Conservation (phyloP, 2,329 filamentous ascomycete species). For the Orbilia javanica region DNA sequence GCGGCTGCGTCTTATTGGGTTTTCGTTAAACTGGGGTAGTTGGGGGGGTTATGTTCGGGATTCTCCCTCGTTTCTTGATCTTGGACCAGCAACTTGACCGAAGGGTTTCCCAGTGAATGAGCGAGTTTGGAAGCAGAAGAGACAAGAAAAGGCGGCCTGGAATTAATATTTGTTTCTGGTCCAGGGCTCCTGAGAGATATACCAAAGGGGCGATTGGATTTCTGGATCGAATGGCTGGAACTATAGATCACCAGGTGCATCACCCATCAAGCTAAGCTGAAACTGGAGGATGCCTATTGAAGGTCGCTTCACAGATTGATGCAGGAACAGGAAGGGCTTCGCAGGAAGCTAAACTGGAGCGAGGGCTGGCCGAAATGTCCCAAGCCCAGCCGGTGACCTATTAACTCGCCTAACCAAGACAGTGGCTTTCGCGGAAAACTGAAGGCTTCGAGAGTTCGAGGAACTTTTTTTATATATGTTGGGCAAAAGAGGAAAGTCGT, state of each 20-base stretch:
- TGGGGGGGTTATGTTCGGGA: conserved; percentile 26
- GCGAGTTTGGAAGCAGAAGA: neutral
- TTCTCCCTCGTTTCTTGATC: conserved; percentile 31
- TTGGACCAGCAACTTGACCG: conserved; percentile 10
- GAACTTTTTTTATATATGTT: conserved; percentile 41
- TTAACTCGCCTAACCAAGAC: conserved; percentile 50
- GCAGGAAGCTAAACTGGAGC: conserved; percentile 38
- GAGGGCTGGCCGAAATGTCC: conserved; percentile 45
- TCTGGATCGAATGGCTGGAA: conserved; percentile 24
- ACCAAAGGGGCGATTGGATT: conserved; percentile 44
- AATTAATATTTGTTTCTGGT: conserved; percentile 29
- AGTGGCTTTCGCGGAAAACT: conserved; percentile 39
- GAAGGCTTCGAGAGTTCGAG: conserved; percentile 31
- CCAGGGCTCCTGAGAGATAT: conserved; percentile 11
- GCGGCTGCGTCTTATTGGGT: conserved; percentile 52
- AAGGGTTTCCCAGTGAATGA: neutral
- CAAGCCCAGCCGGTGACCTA: conserved; percentile 34
- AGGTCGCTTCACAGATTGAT: conserved; percentile 32
- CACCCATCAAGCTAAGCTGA: conserved; percentile 39
- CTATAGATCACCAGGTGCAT: conserved; percentile 16
- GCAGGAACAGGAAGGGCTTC: conserved; percentile 52
- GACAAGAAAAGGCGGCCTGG: conserved; percentile 24
- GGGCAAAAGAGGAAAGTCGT: conserved; percentile 55
- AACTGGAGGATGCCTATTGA: conserved; percentile 53
- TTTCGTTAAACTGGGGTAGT: conserved; percentile 54